Evolutionary conservation across 257 asterid genomes (phyloP), one percentile per base, ranked within the genome.

Genomic region (Primulina huaijiensis): DNA sequence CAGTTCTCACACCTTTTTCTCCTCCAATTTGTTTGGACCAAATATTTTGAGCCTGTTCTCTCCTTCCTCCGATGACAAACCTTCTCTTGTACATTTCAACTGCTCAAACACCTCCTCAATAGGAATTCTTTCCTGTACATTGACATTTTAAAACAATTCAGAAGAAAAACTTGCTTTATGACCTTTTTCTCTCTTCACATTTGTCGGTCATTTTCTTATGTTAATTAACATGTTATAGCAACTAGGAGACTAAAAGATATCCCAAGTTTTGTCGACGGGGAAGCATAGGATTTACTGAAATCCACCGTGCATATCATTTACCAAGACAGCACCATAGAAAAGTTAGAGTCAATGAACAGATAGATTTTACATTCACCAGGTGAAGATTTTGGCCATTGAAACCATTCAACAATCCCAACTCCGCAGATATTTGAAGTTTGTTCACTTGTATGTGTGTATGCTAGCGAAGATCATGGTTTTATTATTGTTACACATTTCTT

Each of bases 51-150:
- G 86, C 73, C 98, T 81, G 82, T 81, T 83, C 75, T 83, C 89
- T 38, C 94, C 96, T 78, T 92, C 96, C 59, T 77, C 89, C 5
- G 90, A 61, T 8, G 84, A 72, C 29, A 92, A 77, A 62, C 96
- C 98, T 84, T 89, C 94, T 33, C 76, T 75, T 35, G 90, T 80
- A 34, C 98, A 92, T 88, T 89, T 88, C 67, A 89, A 67, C 80
- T 86, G 96, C 85, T 89, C 90, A 71, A 92, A 92, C 68, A 92
- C 97, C 83, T 92, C 97, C 35, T 92, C 96, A 5, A 92, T 84
- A 2, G 98, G 98, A 53, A 92, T 89, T 70, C 86, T 82, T 74
- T 89, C 98, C 98, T 89, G 81, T 37, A 72, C 37, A 74, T 64
- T 20, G 46, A 16, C 65, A 46, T 67, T 72, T 75, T 37, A 29